Evolutionary conservation across 352 stramenopile species (phyloP), one percentile per base, ranked within the genome.

Genomic region (Phytophthora quininea): DNA sequence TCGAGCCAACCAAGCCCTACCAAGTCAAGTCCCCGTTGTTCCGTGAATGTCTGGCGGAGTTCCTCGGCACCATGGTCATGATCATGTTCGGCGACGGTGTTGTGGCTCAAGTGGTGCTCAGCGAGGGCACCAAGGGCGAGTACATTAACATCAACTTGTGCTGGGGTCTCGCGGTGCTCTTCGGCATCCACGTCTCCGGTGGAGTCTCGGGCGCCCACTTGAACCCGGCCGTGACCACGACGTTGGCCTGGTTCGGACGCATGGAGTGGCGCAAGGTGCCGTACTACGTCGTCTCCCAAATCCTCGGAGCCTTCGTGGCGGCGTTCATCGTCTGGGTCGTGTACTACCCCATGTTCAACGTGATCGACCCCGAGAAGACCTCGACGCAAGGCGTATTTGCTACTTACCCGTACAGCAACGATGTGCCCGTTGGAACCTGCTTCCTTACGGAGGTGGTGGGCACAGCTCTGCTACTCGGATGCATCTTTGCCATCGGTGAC

Each of bases 101-200:
- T 14, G 81, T 88, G 46, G 76, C 81, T 35, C 81, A 93, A 64
- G 77, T 90, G 11, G 72, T 76, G n/a, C 69, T 91, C 5, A 69
- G 77, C 33, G 64, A 82, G 4, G 71, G 73, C 58, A 79, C 55
- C 31, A 86, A 84, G 52, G 85, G 85, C 56, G 84, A 82, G 58
- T 91, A 85, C 68, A 62, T 88, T 29, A 90, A 76, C 60, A 89
- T 91, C 71, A 89, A 76, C 59, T 70, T 93, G 45, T 83, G 71
- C 63, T 93, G 85, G 83, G 85, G 85, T n/a, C 67, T 93, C 51
- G 85, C 67, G 35, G 78, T 93, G 35, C 81, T 93, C 59, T 78
- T 93, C 29, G 85, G 77, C 27, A 84, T 93, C 11, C 82, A 93
- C 69, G 54, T 69, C 1, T 79, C 76, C 4, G 81, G 76, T 19